Percentiles rank a stretch among this genome's conserved stretches.
These are phyloP conservation scores for Sarocladiaceae sp. DNA, from an alignment of 2,329 filamentous ascomycete species.

Conservation along the genomic window DNA sequence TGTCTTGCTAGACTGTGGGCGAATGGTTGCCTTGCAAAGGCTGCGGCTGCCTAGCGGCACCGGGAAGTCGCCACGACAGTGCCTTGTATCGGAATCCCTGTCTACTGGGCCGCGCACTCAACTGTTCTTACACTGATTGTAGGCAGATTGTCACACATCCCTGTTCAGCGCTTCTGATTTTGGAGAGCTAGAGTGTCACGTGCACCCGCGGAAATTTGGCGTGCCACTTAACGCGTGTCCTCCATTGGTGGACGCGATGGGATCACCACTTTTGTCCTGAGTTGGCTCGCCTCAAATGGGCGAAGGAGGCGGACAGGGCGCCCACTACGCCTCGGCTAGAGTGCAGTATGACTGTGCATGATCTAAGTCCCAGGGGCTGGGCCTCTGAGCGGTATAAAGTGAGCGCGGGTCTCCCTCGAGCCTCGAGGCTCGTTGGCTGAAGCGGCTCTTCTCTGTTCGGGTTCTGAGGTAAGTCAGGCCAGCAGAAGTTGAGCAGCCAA, in stretches of 20 bases:
- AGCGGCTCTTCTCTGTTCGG: neutral
- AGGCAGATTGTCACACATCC: too few species aligned
- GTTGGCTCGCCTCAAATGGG: neutral
- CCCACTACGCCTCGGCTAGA: neutral
- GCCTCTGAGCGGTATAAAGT: neutral
- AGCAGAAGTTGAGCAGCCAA: too few species aligned
- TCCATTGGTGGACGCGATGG: neutral
- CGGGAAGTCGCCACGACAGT: neutral
- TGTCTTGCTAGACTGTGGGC: constrained; percentile 14
- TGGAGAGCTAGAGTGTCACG: constrained; percentile 11
- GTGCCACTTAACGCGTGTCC: constrained; percentile 12
- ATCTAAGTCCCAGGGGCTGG: neutral
- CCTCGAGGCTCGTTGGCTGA: neutral
- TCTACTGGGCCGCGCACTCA: too few species aligned
- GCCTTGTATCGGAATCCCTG: neutral
- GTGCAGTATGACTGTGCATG: neutral
- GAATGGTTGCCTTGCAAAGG: constrained; percentile 13
- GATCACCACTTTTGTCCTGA: neutral
- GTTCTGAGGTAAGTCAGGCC: neutral
- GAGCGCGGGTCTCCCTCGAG: neutral
- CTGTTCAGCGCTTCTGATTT: too few species aligned
- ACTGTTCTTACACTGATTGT: too few species aligned
- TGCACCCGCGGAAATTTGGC: constrained; percentile 12
- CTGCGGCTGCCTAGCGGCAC: constrained; percentile 4
- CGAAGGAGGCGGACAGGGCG: too few species aligned